Evolutionary conservation across 345 rosid species (phyloP).

Genomic region (Citropsis articulata): DNA sequence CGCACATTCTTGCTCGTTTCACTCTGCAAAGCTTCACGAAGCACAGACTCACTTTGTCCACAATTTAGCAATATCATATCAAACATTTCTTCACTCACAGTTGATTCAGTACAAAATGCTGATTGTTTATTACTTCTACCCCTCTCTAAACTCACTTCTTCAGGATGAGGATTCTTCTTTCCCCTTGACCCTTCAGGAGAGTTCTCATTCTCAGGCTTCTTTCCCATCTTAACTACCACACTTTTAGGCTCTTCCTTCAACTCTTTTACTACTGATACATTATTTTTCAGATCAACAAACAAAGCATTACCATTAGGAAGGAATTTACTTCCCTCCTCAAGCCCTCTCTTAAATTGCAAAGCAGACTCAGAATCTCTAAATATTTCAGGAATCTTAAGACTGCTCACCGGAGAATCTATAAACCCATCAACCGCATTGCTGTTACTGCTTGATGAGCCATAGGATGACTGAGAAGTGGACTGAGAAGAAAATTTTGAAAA

Average conservation of each 20-base stretch:
- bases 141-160: constrained; percentile 20
- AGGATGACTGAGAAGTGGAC: constrained; percentile 30
- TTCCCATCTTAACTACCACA: constrained; percentile 15
- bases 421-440: constrained; percentile 29
- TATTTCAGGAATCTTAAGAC: constrained; percentile 32
- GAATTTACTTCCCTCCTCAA: constrained; percentile 64
- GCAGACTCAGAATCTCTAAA: constrained; percentile 37
- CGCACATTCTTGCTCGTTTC: constrained; percentile 23
- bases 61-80: constrained; percentile 45
- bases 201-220: constrained; percentile 19
- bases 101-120: constrained; percentile 37
- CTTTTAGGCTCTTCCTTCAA: constrained; percentile 24
- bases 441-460: constrained; percentile 25
- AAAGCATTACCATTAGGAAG: constrained; percentile 35
- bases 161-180: constrained; percentile 38
- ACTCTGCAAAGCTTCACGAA: constrained; percentile 34
- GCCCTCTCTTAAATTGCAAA: constrained; percentile 56
- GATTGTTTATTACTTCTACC: constrained; percentile 53
- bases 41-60: constrained; percentile 28
- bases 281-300: constrained; percentile 27
- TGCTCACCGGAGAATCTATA: constrained; percentile 46
- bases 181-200: constrained; percentile 27
- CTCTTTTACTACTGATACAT: constrained; percentile 27
- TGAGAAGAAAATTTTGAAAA: constrained; percentile 19
- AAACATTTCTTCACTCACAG: constrained; percentile 40